Base-by-base conservation (phyloP, 441 rosid species). In the Macaranga tanarius region DNA sequence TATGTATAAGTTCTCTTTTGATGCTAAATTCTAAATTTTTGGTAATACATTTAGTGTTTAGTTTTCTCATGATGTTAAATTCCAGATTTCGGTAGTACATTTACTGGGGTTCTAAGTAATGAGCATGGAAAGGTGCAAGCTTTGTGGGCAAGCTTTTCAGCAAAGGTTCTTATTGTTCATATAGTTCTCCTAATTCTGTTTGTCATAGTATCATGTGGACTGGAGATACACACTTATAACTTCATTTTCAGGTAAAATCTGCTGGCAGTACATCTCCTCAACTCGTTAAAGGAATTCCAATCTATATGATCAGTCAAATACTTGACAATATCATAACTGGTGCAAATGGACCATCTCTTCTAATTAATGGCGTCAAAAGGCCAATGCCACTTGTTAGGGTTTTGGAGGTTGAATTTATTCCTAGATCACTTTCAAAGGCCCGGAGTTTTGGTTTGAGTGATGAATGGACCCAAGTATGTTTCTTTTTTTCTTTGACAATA, bases 81-180 rank as follows among this genome's bases (percentile, higher is more conserved):
- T 79, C 74, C 91, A 93, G 98, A 91, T 87, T 93, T 93, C 88
- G 99, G 98, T 63, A 87, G 92, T 86, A 70, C 96, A 54, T 92
- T 93, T 79, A 90, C 98, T 23, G 99, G 99, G 45, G 97, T 92
- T 71, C 85, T 95, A 73, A 83, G 94, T 70, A 91, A 91, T 86
- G 94, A 90, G 87, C 91, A 48, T 16, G 99, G 98, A 82, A 84
- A 89, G 83, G 94, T 95, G 72, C 92, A 89, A 79, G 99, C 99
- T 76, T 79, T 95, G 55, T 95, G 99, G 99, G 99, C 89, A 78
- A 87, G 98, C 87, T 95, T 95, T 86, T 88, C 97, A 13, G 85
- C 92, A 75, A 93, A 89, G 97, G 99, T 93, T 79, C 76, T 72
- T 65, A 79, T 75, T 52, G 3, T 55, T 67, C 44, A 62, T 75